A percentile compares a stretch with the other conserved stretches of the same genome.
Conservation (phyloP, 179 eudicot genomes). For the Pouteria campechiana region DNA sequence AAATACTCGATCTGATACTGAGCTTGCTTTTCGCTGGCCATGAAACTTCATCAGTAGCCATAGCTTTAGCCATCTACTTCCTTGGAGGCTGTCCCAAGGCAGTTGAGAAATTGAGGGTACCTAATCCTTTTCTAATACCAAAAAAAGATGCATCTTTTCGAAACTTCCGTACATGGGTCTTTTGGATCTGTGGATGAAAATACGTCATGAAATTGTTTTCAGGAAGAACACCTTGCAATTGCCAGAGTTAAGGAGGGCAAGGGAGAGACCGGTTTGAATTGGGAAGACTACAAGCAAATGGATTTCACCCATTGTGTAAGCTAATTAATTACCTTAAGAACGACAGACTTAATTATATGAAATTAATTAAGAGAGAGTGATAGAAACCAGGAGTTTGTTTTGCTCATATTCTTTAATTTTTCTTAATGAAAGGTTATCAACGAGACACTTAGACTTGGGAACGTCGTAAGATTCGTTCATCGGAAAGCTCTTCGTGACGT, state of each 20-base stretch:
- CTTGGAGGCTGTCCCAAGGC: slow-evolving; percentile 63
- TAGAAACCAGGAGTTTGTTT: no score
- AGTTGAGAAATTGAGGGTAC: slow-evolving; percentile 66
- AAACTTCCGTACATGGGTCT: background rate
- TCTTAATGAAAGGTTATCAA: slow-evolving; percentile 72
- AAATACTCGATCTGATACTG: slow-evolving; percentile 75
- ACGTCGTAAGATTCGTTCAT: slow-evolving; percentile 93
- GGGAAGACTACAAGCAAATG: slow-evolving; percentile 98
- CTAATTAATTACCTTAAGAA: background rate
- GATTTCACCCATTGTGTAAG: slow-evolving; percentile 98
- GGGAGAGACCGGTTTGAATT: slow-evolving; percentile 54
- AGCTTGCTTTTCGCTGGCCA: slow-evolving; percentile 98
- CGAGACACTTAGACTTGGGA: slow-evolving; percentile 87
- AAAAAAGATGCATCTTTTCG: background rate
- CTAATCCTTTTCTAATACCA: no score
- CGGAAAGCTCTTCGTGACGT: slow-evolving; percentile 82
- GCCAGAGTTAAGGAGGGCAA: slow-evolving; percentile 39
- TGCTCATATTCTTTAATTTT: no score
- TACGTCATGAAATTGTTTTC: slow-evolving; percentile 1
- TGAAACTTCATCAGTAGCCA: slow-evolving; percentile 93
- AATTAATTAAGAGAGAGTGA: no score
- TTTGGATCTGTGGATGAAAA: no score
- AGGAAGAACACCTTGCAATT: slow-evolving; percentile 83
- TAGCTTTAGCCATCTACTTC: slow-evolving; percentile 85
- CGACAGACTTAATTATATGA: no score